Percentiles rank a stretch among this genome's conserved stretches.
Conservation (phyloP, 805 yeast genomes). For the Cyberlindnera lachancei region DNA sequence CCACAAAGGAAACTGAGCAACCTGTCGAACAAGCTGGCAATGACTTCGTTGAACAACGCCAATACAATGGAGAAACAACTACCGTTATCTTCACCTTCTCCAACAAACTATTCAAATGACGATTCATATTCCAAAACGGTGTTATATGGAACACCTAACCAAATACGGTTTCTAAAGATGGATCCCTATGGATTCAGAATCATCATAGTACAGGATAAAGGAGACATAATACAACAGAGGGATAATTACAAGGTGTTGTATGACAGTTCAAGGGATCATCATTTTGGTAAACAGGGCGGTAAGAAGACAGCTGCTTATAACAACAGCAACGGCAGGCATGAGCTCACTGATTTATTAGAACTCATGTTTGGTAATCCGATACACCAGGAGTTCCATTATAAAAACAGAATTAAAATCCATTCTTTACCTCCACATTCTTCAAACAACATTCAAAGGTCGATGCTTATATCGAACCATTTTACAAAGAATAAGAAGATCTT, state of each 20-base stretch:
- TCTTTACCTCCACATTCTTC: constrained; percentile 19
- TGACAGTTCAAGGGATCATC: constrained; percentile 24
- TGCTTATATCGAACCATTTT: constrained; percentile 28
- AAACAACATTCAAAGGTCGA: constrained; percentile 23
- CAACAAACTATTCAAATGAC: constrained; percentile 12
- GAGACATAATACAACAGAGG: constrained; percentile 27
- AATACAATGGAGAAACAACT: background rate
- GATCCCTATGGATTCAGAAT: constrained; percentile 24
- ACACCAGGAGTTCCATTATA: constrained; percentile 22
- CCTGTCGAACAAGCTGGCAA: background rate
- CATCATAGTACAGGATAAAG: constrained; percentile 30
- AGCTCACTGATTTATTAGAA: constrained; percentile 23
- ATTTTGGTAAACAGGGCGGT: constrained; percentile 12
- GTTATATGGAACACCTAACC: constrained; percentile 19
- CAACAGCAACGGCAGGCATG: constrained; percentile 9
- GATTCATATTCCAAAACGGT: constrained; percentile 21
- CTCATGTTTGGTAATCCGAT: constrained; percentile 34
- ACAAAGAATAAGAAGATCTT: constrained; percentile 19
- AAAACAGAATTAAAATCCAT: constrained; percentile 21
- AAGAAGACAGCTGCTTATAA: too few species aligned
- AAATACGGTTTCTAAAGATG: constrained; percentile 3
- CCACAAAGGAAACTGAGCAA: background rate
- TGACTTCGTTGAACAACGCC: background rate
- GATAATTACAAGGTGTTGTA: constrained; percentile 27
- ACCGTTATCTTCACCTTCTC: background rate